Evolutionary conservation across 2,329 filamentous ascomycete species (phyloP).

Genomic region (Aaosphaeria pasadenensis): DNA sequence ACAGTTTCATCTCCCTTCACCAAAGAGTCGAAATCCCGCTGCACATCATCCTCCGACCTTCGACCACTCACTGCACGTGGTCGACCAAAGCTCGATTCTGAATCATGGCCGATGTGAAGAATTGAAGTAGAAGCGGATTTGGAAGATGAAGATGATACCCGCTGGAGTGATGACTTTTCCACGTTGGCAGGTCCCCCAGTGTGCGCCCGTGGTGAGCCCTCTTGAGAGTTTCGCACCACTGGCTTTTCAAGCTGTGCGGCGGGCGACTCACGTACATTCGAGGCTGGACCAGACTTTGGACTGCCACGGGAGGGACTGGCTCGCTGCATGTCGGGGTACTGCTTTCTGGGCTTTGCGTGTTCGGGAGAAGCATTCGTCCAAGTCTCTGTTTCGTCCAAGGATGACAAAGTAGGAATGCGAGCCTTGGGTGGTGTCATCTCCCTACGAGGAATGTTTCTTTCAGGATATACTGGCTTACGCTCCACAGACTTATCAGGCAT

Average conservation of each 20-base stretch:
- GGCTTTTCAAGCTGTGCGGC: slow-evolving; percentile 16
- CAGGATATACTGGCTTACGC: not conserved
- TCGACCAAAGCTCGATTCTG: slow-evolving; percentile 27
- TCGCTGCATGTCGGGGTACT: slow-evolving; percentile 3
- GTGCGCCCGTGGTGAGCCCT: slow-evolving; percentile 19
- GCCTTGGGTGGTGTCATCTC: slow-evolving; percentile 19
- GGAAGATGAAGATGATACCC: slow-evolving; percentile 29
- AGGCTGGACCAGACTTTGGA: slow-evolving; percentile 15
- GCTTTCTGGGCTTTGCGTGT: slow-evolving; percentile 1
- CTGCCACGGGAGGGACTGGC: slow-evolving; percentile 8
- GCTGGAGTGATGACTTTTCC: slow-evolving; percentile 28
- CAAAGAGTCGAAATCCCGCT: slow-evolving; percentile 47
- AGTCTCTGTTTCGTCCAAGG: slow-evolving; percentile 28
- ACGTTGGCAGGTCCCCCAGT: slow-evolving; percentile 13
- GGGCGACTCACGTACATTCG: slow-evolving; percentile 15
- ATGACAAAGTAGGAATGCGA: slow-evolving; percentile 22
- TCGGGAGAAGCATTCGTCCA: slow-evolving; percentile 8
- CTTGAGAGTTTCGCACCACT: slow-evolving; percentile 17
- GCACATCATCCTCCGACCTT: slow-evolving; percentile 38
- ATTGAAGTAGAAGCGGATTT: slow-evolving; percentile 29
- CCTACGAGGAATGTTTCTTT: slow-evolving; percentile 13
- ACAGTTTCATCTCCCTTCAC: slow-evolving; percentile 48
- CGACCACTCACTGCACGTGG: slow-evolving; percentile 26
- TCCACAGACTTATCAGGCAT: not conserved
- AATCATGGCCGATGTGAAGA: slow-evolving; percentile 31